A percentile compares a stretch with the other conserved stretches of the same genome.
Conservation (phyloP, 805 yeast genomes). For the Candida succiphila region DNA sequence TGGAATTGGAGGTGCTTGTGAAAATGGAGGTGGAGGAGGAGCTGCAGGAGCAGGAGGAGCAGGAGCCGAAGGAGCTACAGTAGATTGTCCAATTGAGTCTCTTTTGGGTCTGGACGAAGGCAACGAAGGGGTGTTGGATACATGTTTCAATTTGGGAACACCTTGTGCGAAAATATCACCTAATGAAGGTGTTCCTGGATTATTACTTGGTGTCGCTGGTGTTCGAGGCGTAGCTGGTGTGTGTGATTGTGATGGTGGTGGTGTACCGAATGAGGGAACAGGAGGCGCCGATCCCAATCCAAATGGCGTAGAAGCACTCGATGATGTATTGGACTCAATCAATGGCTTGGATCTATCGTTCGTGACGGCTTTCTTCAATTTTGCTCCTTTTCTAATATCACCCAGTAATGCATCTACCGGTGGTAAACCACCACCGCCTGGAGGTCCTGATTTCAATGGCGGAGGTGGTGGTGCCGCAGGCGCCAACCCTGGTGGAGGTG, state of each 20-base stretch:
- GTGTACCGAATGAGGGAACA: constrained; percentile 7
- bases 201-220: constrained; percentile 12
- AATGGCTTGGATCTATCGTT: constrained; percentile 57
- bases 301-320: constrained; percentile 6
- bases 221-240: no score
- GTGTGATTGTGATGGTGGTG: constrained; percentile 2
- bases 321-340: constrained; percentile 26
- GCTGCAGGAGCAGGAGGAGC: constrained; percentile 9
- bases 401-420: constrained; percentile 51
- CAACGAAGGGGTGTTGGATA: constrained; percentile 16
- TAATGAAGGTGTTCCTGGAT: constrained; percentile 34
- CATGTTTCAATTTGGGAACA: constrained; percentile 57
- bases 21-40: constrained; percentile 9
- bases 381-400: constrained; percentile 68
- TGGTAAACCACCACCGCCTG: constrained; percentile 38
- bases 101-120: constrained; percentile 10
- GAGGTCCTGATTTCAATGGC: constrained; percentile 30
- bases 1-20: constrained; percentile 8
- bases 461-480: constrained; percentile 47
- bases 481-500: constrained; percentile 34
- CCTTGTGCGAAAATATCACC: constrained; percentile 75
- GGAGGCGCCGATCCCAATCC: constrained; percentile 14
- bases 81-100: constrained; percentile 20
- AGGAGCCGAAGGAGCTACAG: constrained; percentile 8
- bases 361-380: constrained; percentile 53